Evolutionary conservation across 345 rosid species (phyloP), one percentile per base, ranked within the genome.

Genomic region (Durio zibethinus): DNA sequence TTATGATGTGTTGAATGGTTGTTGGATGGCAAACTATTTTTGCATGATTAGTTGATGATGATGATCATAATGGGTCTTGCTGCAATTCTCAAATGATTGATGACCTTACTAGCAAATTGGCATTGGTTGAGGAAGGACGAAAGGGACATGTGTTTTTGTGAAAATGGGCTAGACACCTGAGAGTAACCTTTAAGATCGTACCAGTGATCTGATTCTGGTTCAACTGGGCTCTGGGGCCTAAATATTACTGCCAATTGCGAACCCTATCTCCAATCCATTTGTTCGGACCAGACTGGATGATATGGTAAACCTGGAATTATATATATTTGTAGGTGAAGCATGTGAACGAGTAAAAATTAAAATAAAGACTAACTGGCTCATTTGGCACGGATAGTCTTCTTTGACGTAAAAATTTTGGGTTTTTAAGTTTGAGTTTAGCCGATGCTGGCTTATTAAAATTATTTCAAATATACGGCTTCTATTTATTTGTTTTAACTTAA

Each of bases 1-100:
- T 69, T 7, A 21, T 75, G 11, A 50, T 52, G 74, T 29, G 50
- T 64, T 59, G 64, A 66, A 74, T 76, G 76, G 54, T 45, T 48
- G 72, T 27, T 59, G 59, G 50, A 70, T 77, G 12, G 14, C 1
- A 15, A 33, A 15, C 3, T 3, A 31, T 15, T 31, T 33, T 35
- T 63, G 42, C 67, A 14, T 62, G 21, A 31, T 62, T 8, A 59
- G 18, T 5, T 27, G 14, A 27, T 12, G 35, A 12, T 59, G 66
- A 11, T 23, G 63, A 11, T 21, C 31, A 57, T 27, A 4, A 47
- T 47, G 52, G 52, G 2, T 60, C 8, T 60, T 25, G 7, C 27
- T 25, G 35, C 54, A 48, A 48, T 48, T 48, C 4, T 25, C 63
- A 23, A 59, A 10, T 14, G 38, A 14, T 60, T 57, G 7, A 20